Conservation (phyloP, 768 basidiomycete genomes). For the Clitopilus passeckerianus region DNA sequence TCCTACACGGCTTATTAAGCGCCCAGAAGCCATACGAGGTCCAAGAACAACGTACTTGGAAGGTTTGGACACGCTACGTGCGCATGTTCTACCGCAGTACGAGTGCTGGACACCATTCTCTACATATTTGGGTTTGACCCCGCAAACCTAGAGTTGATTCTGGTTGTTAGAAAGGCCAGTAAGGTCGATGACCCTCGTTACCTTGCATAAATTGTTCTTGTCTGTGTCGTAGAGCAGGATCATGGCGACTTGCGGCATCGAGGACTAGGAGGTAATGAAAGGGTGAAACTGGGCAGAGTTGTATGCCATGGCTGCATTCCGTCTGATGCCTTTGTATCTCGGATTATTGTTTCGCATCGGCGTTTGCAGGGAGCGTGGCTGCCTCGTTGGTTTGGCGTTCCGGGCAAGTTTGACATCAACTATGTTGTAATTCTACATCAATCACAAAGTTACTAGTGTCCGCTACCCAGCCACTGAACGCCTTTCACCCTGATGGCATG, state of each 20-base stretch:
- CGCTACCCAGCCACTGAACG: too few species aligned
- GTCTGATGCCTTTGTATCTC: background rate
- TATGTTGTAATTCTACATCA: background rate
- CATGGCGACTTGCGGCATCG: background rate
- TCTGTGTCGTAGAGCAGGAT: background rate
- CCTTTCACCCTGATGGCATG: too few species aligned
- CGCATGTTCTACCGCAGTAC: constrained; percentile 2
- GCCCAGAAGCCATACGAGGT: background rate
- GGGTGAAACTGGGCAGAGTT: background rate
- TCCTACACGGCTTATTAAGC: background rate
- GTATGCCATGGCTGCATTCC: background rate
- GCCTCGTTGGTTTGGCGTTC: background rate
- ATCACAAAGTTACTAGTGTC: too few species aligned
- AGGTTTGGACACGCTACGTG: background rate
- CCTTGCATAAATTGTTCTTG: background rate
- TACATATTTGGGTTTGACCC: background rate
- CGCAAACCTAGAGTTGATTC: background rate
- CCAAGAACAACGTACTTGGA: background rate
- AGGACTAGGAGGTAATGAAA: background rate
- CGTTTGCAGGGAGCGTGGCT: background rate
- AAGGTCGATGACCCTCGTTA: too few species aligned
- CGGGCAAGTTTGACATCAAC: background rate
- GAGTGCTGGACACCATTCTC: background rate
- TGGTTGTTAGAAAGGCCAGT: background rate
- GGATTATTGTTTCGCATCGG: background rate